These are phyloP conservation scores for Globomyces pollinis-pini DNA, from an alignment of 192 early-diverging fungal genomes.

Conservation along the genomic window DNA sequence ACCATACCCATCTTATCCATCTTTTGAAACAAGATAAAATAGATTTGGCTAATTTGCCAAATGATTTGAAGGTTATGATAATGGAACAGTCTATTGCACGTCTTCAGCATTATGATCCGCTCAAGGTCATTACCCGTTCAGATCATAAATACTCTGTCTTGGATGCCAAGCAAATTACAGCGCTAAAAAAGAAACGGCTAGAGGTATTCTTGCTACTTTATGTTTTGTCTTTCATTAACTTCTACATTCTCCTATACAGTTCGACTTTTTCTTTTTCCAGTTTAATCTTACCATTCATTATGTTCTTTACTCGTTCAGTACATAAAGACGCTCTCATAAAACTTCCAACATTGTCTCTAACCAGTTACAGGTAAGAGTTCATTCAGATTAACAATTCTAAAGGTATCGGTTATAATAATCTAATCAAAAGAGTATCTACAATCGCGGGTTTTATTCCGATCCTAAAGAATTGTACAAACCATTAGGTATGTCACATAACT, in stretches of 20 bases:
- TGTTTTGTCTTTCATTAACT: too few species aligned
- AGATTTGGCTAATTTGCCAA: conserved; percentile 6
- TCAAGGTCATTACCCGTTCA: conserved; percentile 27
- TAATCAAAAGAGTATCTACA: conserved; percentile 25
- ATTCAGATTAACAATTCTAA: neutral
- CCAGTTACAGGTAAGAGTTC: too few species aligned
- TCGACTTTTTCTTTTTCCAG: too few species aligned
- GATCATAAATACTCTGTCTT: conserved; percentile 19
- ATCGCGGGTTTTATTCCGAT: conserved; percentile 40
- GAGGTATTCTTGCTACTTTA: neutral
- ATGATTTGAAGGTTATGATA: conserved; percentile 25
- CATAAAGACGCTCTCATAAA: too few species aligned
- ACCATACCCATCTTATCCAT: neutral
- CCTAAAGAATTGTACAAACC: conserved; percentile 41
- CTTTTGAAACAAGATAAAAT: conserved; percentile 8
- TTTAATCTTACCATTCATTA: too few species aligned
- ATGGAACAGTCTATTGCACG: conserved; percentile 25
- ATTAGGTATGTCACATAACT: conserved; percentile 9
- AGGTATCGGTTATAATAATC: neutral
- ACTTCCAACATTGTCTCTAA: too few species aligned
- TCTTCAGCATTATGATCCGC: conserved; percentile 25
- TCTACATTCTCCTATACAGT: neutral
- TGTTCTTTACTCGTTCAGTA: too few species aligned
- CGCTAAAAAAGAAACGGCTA: conserved; percentile 4
- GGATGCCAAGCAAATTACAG: conserved; percentile 20